phyloP scores from a whole-genome alignment of 768 basidiomycete genomes.

The Leucocoprinus leucothites region DNA sequence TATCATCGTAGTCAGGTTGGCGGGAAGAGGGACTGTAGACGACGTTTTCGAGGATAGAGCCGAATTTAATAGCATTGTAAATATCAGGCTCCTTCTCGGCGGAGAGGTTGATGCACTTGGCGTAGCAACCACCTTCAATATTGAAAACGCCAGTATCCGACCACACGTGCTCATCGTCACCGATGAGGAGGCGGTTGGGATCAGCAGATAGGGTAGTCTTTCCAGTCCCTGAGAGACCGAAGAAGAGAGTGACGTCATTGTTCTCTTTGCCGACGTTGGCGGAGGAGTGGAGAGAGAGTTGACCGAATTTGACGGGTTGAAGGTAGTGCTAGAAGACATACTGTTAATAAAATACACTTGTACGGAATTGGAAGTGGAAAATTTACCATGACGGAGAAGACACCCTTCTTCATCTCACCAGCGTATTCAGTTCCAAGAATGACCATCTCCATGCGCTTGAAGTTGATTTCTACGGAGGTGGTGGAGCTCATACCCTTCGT shows the following conservation, averaged over 20 bases:
- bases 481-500: conserved; percentile 99
- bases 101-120: conserved; percentile 96
- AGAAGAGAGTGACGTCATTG: conserved; percentile 96
- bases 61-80: conserved; percentile 90
- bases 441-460: conserved; percentile 99
- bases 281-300: conserved; percentile 96
- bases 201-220: conserved; percentile 99
- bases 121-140: conserved; percentile 99
- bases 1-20: conserved; percentile 90
- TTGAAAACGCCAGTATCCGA: conserved; percentile 99
- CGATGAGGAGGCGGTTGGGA: conserved; percentile 89
- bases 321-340: conserved; percentile 74
- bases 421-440: conserved; percentile 98
- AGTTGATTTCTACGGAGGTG: conserved; percentile 99
- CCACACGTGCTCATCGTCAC: conserved; percentile 99
- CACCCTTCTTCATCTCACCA: conserved; percentile 99
- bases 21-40: conserved; percentile 88
- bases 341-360: conserved; percentile 11
- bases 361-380: neutral
- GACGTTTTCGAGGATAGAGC: conserved; percentile 98
- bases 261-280: conserved; percentile 92
- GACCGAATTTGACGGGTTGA: conserved; percentile 97
- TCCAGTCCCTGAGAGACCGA: conserved; percentile 96
- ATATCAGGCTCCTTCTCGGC: conserved; percentile 99
- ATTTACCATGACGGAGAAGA: conserved; percentile 94